Percentiles rank a stretch among this genome's conserved stretches.
Conservation (phyloP, 345 rosid genomes). For the Moricandia arvensis region DNA sequence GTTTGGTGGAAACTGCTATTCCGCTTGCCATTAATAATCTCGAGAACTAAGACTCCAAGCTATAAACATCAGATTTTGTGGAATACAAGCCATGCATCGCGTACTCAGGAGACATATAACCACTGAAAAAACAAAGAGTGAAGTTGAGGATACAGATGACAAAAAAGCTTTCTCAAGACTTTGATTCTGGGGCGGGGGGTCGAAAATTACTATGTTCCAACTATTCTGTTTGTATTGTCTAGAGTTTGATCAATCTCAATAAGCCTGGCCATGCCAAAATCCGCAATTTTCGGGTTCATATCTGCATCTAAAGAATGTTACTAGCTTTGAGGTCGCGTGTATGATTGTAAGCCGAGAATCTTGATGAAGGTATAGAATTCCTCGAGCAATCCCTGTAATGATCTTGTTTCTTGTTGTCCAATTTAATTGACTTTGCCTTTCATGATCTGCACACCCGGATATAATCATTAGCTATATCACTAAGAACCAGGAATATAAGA, state of each 20-base stretch:
- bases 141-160: not conserved
- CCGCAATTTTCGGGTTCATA: constrained; percentile 24
- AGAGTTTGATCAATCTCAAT: not conserved
- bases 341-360: constrained; percentile 37
- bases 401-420: constrained; percentile 27
- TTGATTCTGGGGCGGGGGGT: no score
- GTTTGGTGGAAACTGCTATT: constrained; percentile 14
- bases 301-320: constrained; percentile 30
- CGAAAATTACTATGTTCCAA: not conserved
- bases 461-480: not conserved
- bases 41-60: constrained; percentile 33
- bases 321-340: constrained; percentile 38
- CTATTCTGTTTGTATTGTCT: constrained; percentile 8
- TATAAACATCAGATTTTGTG: constrained; percentile 37
- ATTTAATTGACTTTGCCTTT: constrained; percentile 19
- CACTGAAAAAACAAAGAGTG: constrained; percentile 8
- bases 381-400: constrained; percentile 31
- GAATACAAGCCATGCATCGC: not conserved
- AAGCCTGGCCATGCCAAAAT: constrained; percentile 21
- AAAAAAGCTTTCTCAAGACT: not conserved
- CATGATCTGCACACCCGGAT: constrained; percentile 29
- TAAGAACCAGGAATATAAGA: not conserved
- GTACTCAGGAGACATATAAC: constrained; percentile 28
- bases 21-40: constrained; percentile 33
- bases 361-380: constrained; percentile 38